phyloP scores from a whole-genome alignment of 805 yeast species.

The Naumovozyma baii region DNA sequence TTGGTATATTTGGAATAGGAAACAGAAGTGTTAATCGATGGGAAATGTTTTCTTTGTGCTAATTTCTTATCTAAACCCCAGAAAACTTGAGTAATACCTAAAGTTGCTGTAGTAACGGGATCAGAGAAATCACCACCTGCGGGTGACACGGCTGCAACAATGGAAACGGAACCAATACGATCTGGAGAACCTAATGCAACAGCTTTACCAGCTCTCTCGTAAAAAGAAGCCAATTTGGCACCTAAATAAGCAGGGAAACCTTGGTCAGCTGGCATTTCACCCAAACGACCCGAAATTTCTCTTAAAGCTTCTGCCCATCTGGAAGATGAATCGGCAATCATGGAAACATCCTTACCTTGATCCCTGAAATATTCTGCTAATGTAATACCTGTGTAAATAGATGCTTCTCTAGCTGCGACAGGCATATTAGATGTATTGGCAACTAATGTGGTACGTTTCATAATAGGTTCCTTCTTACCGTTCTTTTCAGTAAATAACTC shows the following conservation, averaged over 20 bases:
- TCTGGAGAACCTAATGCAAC: constrained; percentile 92
- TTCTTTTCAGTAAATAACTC: constrained; percentile 83
- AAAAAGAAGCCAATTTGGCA: constrained; percentile 96
- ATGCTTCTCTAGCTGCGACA: constrained; percentile 99
- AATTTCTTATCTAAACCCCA: constrained; percentile 99
- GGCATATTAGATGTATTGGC: constrained; percentile 99
- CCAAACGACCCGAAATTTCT: constrained; percentile 99
- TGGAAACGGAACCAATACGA: constrained; percentile 96
- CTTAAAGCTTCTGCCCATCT: constrained; percentile 99
- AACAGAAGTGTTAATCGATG: constrained; percentile 91
- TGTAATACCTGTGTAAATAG: constrained; percentile 97
- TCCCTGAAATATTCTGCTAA: constrained; percentile 99
- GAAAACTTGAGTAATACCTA: constrained; percentile 99
- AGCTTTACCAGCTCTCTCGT: constrained; percentile 98
- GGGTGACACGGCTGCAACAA: constrained; percentile 98
- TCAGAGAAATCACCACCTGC: constrained; percentile 99
- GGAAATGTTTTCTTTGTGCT: constrained; percentile 99
- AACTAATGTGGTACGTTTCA: constrained; percentile 98
- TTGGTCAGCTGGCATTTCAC: constrained; percentile 99
- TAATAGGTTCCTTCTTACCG: constrained; percentile 95
- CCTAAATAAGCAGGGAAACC: constrained; percentile 99
- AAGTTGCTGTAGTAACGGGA: constrained; percentile 96
- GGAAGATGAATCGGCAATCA: constrained; percentile 99
- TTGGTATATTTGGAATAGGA: constrained; percentile 95
- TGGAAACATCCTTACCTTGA: constrained; percentile 97